These are phyloP conservation scores for Globisporangium yorkense DNA, from an alignment of 352 stramenopile genomes.

Conservation along the genomic window DNA sequence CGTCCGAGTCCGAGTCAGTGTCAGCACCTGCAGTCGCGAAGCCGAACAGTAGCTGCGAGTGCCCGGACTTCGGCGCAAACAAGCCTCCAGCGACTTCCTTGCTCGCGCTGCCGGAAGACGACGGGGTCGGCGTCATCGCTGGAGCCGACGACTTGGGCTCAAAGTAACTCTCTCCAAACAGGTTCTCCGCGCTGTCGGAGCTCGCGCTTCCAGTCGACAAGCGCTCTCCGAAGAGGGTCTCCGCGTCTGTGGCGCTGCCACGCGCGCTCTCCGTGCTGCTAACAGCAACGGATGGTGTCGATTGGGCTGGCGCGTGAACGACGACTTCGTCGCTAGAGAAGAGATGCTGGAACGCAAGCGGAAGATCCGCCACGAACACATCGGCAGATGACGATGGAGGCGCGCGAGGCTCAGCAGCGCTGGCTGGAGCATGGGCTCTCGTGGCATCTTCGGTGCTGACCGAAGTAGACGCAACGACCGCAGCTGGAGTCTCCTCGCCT, in stretches of 20 bases:
- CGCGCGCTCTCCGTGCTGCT: not conserved
- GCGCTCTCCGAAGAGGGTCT: constrained; percentile 18
- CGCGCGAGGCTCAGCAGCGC: not conserved
- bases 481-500: not conserved
- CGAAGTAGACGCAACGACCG: not conserved
- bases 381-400: not conserved
- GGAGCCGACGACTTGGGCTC: not conserved
- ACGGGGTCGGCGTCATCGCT: not conserved
- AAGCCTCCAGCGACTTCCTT: not conserved
- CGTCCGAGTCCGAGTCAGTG: constrained; percentile 39
- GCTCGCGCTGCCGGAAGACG: not conserved
- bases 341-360: not conserved
- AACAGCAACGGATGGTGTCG: not conserved
- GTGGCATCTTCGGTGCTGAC: not conserved
- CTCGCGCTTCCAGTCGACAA: constrained; percentile 15
- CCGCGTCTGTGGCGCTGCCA: constrained; percentile 6
- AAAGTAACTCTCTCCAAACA: constrained; percentile 41
- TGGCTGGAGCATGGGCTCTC: not conserved
- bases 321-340: not conserved
- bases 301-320: not conserved
- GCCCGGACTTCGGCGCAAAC: constrained; percentile 4
- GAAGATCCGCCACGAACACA: not conserved
- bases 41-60: constrained; percentile 48
- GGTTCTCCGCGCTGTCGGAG: constrained; percentile 33
- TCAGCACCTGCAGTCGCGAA: constrained; percentile 41